phyloP scores from a whole-genome alignment of 108 stramenopile species.

The Discostella pseudostelligera region DNA sequence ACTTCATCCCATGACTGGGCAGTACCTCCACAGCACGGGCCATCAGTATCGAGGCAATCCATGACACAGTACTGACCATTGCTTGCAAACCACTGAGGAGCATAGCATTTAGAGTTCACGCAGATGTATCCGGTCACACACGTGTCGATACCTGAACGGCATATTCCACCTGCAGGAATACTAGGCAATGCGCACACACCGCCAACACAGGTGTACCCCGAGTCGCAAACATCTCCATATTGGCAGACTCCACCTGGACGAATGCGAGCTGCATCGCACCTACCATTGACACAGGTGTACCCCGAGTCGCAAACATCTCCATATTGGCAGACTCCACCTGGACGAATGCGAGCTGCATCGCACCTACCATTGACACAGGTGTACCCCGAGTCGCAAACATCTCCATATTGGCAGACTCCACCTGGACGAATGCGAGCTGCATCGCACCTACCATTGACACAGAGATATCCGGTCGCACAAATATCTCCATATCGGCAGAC shows the following conservation, averaged over 20 bases:
- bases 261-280: background rate
- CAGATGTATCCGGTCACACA: background rate
- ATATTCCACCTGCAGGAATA: background rate
- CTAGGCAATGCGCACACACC: background rate
- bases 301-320: background rate
- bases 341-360: background rate
- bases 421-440: background rate
- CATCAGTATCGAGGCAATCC: background rate
- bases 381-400: background rate
- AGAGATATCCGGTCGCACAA: background rate
- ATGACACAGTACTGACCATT: background rate
- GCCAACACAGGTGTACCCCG: background rate
- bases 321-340: background rate
- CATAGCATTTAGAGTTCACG: background rate
- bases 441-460: constrained; percentile 1
- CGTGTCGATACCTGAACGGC: background rate
- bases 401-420: background rate
- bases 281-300: background rate
- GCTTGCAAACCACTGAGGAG: background rate
- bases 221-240: background rate
- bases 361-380: background rate
- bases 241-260: background rate
- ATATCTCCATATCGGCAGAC: background rate
- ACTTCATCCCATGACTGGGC: constrained; percentile 1
- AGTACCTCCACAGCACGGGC: background rate